Conservation (phyloP, 2,329 filamentous ascomycete species). For the Huntiella moniliformis region DNA sequence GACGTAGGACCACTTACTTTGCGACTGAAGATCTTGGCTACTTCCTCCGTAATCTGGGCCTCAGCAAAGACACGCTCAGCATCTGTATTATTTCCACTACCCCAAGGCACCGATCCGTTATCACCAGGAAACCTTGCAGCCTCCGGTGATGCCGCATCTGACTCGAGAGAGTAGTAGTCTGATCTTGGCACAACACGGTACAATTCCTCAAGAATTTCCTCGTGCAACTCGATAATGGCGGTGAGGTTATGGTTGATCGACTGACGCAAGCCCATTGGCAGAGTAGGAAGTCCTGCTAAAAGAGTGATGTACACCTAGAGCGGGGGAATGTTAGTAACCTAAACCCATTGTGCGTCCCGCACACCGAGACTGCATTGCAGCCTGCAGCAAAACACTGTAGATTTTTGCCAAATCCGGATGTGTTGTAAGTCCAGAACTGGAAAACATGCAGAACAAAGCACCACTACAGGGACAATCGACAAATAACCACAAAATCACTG, state of each 20-base stretch:
- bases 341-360: no score
- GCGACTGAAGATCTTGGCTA: conserved; percentile 40
- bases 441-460: no score
- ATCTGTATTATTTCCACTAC: conserved; percentile 14
- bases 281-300: conserved; percentile 47
- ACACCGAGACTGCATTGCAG: no score
- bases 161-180: conserved; percentile 33
- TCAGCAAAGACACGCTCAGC: conserved; percentile 36
- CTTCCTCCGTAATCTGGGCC: conserved; percentile 39
- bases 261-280: conserved; percentile 44
- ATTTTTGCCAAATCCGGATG: no score
- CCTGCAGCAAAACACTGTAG: no score
- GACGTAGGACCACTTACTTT: conserved; percentile 24
- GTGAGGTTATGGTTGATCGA: conserved; percentile 65
- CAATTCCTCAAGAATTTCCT: conserved; percentile 58
- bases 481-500: no score
- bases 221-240: conserved; percentile 67
- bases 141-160: conserved; percentile 4
- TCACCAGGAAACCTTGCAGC: neutral
- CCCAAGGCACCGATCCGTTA: conserved; percentile 18
- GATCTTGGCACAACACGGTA: conserved; percentile 52
- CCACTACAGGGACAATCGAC: no score
- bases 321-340: neutral
- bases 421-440: no score
- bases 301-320: conserved; percentile 54